These are phyloP conservation scores for Globisporangium viniferum DNA, from an alignment of 352 stramenopile genomes.

Conservation along the genomic window DNA sequence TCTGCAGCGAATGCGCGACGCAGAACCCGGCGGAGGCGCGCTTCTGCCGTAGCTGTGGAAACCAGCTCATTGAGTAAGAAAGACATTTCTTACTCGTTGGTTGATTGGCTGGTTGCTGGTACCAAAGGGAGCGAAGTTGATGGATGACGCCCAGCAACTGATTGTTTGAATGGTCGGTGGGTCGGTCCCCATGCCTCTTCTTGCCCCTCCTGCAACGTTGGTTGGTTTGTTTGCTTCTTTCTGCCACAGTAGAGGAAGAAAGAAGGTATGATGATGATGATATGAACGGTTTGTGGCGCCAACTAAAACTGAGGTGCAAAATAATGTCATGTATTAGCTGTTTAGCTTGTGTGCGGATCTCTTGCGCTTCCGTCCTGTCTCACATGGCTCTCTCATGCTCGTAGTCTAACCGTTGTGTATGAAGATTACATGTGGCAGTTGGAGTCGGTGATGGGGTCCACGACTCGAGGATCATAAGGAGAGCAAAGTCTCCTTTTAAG, in stretches of 20 bases:
- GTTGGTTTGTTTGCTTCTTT: neutral
- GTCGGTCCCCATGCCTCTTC: neutral
- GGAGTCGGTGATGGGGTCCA: neutral
- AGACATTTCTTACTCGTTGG: neutral
- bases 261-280: neutral
- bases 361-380: neutral
- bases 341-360: neutral
- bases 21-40: conserved; percentile 72
- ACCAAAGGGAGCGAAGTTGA: neutral
- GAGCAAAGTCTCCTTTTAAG: neutral
- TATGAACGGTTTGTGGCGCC: conserved; percentile 5
- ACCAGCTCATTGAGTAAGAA: conserved; percentile 51
- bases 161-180: neutral
- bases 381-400: neutral
- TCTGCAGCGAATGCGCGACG: conserved; percentile 69
- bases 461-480: neutral
- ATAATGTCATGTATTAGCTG: conserved; percentile 14
- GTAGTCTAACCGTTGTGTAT: neutral
- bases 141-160: neutral
- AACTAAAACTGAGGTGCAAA: conserved; percentile 4
- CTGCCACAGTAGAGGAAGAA: neutral
- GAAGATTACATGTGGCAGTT: neutral
- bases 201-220: neutral
- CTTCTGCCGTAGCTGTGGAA: conserved; percentile 81
- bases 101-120: neutral